A percentile compares a stretch with the other conserved stretches of the same genome.
These are phyloP conservation scores for Penicillium frequentans DNA, from an alignment of 2,329 filamentous ascomycete species.

Conservation along the genomic window DNA sequence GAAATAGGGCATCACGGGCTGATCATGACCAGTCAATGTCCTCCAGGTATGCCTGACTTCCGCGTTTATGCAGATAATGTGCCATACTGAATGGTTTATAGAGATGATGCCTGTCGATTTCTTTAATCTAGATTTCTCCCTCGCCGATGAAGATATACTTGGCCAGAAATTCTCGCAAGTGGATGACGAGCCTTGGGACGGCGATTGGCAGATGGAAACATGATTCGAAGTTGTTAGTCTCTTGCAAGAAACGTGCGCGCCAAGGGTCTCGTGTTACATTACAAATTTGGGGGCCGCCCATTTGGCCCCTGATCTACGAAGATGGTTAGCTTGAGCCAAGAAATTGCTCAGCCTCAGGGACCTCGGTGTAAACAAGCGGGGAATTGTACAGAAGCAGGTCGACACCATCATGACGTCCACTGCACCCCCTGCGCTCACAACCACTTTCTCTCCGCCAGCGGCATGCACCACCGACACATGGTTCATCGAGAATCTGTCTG, in stretches of 20 bases:
- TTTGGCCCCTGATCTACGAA: too few relatives aligned
- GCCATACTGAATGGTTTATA: not conserved
- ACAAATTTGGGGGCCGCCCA: too few relatives aligned
- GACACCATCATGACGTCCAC: not conserved
- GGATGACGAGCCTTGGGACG: not conserved
- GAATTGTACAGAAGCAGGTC: too few relatives aligned
- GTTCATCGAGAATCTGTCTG: not conserved
- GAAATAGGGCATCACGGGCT: not conserved
- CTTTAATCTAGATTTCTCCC: not conserved
- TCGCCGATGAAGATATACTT: not conserved
- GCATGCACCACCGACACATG: slow-evolving; percentile 1
- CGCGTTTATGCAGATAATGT: not conserved
- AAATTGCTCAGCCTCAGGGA: too few relatives aligned
- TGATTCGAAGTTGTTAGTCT: not conserved
- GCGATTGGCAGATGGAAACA: not conserved
- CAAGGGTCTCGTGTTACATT: too few relatives aligned
- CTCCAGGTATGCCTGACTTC: not conserved
- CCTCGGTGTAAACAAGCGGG: too few relatives aligned
- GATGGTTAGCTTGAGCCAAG: too few relatives aligned
- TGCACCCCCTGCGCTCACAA: not conserved
- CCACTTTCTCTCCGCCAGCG: not conserved
- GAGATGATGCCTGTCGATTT: not conserved
- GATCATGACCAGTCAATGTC: not conserved
- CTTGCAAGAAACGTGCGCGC: not conserved
- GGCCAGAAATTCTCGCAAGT: not conserved